Conservation (phyloP, 306 rosid species). For the Amphicarpaea edgeworthii region DNA sequence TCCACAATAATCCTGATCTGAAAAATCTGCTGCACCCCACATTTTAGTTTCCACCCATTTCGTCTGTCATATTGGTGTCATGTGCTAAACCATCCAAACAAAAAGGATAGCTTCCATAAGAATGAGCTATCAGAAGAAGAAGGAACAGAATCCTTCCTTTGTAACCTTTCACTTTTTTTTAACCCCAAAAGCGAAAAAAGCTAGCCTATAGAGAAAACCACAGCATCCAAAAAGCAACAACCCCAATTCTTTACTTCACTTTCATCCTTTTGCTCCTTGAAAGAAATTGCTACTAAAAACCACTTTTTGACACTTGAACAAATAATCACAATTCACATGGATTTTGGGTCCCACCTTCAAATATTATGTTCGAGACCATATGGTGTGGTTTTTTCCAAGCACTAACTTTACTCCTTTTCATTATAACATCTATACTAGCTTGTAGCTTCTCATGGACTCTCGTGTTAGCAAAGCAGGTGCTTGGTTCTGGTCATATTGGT, state of each 20-base stretch:
- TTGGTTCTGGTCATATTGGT: slow-evolving; percentile 27
- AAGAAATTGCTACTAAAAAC: slow-evolving; percentile 42
- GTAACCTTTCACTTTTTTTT: slow-evolving; percentile 46
- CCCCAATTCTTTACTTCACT: slow-evolving; percentile 46
- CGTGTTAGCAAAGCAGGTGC: neutral
- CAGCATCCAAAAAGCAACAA: slow-evolving; percentile 62
- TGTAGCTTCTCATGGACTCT: slow-evolving; percentile 28
- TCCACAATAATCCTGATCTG: slow-evolving; percentile 31
- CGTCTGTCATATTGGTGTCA: neutral
- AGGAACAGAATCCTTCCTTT: slow-evolving; percentile 42
- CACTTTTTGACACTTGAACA: slow-evolving; percentile 43
- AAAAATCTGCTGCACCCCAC: slow-evolving; percentile 47
- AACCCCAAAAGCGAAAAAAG: slow-evolving; percentile 47
- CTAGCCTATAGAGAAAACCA: slow-evolving; percentile 54
- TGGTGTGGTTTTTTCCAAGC: slow-evolving; percentile 16
- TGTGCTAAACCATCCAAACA: slow-evolving; percentile 39
- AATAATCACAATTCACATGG: slow-evolving; percentile 51
- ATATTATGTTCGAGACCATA: slow-evolving; percentile 35
- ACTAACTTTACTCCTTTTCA: slow-evolving; percentile 15
- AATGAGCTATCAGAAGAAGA: slow-evolving; percentile 14
- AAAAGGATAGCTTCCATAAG: slow-evolving; percentile 40
- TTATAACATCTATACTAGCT: slow-evolving; percentile 31
- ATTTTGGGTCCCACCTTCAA: slow-evolving; percentile 27
- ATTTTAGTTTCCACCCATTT: slow-evolving; percentile 35
- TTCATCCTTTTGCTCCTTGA: slow-evolving; percentile 38